phyloP scores from a whole-genome alignment of 2,329 filamentous ascomycete species.

The Colletotrichum eleusines region DNA sequence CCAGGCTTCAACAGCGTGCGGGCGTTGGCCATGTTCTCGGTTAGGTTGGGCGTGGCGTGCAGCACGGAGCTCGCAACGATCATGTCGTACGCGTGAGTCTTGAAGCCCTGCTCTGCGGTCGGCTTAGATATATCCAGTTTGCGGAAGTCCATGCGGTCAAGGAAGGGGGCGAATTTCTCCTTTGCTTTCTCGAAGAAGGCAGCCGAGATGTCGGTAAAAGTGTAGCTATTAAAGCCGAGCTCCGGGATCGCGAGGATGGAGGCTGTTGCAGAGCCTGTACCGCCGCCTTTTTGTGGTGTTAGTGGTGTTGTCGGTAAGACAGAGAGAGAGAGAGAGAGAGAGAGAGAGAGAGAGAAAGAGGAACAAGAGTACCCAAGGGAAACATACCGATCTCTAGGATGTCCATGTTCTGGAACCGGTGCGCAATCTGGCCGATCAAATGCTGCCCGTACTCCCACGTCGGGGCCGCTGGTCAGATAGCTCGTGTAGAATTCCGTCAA shows the following conservation, averaged over 20 bases:
- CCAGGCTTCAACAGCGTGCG: conserved; percentile 48
- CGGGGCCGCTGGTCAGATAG: conserved; percentile 12
- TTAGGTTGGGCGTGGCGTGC: conserved; percentile 46
- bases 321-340: no score
- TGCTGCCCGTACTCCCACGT: conserved; percentile 7
- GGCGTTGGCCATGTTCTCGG: conserved; percentile 44
- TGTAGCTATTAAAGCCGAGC: conserved; percentile 41
- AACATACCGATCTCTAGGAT: conserved; percentile 47
- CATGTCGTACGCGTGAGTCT: conserved; percentile 46
- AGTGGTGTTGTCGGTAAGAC: not conserved
- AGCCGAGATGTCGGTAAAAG: conserved; percentile 45
- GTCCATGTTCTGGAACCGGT: conserved; percentile 25
- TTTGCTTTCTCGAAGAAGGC: conserved; percentile 45
- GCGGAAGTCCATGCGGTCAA: conserved; percentile 8
- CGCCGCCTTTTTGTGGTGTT: conserved; percentile 1
- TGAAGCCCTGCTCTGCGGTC: conserved; percentile 48
- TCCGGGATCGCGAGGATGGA: conserved; percentile 6
- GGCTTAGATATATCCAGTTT: conserved; percentile 50
- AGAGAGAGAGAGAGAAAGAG: no score
- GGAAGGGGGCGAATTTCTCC: conserved; percentile 35
- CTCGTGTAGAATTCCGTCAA: conserved; percentile 18
- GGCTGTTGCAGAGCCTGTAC: conserved; percentile 14
- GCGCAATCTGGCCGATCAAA: not conserved
- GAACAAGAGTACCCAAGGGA: no score
- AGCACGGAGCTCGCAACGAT: conserved; percentile 48